phyloP scores from a whole-genome alignment of 768 basidiomycete genomes.

The Gymnopilus dilepis region DNA sequence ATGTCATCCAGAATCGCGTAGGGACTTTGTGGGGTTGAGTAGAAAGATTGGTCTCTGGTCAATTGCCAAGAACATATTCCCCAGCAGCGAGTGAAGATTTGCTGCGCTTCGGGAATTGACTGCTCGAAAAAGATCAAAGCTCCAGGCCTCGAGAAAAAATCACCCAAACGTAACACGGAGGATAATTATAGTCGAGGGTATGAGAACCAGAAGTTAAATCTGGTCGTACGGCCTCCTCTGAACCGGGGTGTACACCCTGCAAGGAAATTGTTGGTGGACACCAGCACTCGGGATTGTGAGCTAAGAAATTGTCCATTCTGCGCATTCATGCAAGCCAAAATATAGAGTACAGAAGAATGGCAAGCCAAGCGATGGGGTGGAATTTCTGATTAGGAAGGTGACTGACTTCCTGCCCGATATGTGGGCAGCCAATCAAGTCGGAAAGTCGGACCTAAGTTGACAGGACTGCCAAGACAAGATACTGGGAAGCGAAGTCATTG shows the following conservation, averaged over 20 bases:
- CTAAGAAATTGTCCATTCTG: too few species aligned
- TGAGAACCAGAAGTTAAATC: constrained; percentile 12
- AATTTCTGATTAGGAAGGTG: too few species aligned
- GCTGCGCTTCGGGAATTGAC: constrained; percentile 20
- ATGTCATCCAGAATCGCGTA: neutral
- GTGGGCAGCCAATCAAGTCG: neutral
- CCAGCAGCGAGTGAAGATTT: constrained; percentile 14
- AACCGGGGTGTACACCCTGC: neutral
- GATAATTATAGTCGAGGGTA: constrained; percentile 14
- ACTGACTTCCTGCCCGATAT: too few species aligned
- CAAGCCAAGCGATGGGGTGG: too few species aligned
- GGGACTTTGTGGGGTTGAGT: constrained; percentile 6
- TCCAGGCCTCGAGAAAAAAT: constrained; percentile 16
- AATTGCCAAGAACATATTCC: constrained; percentile 26
- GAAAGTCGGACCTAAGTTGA: neutral
- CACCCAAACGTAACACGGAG: constrained; percentile 6
- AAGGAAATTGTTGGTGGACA: neutral
- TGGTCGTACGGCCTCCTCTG: constrained; percentile 4
- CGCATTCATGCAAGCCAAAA: too few species aligned
- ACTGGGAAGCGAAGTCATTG: neutral
- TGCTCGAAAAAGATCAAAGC: constrained; percentile 8
- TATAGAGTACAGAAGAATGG: too few species aligned
- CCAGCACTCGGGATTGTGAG: too few species aligned
- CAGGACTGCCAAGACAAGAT: neutral
- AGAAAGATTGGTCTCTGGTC: constrained; percentile 4